Base-by-base conservation (phyloP, 441 rosid species). In the Adansonia gregorii region DNA sequence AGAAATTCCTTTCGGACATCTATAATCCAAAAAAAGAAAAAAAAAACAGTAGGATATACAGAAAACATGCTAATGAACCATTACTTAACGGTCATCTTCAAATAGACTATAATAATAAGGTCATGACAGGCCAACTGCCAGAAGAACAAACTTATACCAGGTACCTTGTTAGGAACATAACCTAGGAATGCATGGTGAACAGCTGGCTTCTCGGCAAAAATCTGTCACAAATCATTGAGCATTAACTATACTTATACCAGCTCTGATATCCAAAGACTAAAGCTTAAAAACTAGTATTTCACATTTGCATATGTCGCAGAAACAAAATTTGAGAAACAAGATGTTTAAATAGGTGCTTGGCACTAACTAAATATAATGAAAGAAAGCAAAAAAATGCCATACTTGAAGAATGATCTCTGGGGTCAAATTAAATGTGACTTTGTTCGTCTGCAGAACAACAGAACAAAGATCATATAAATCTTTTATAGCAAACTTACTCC, bases 181-280 rank as follows among this genome's bases (percentile, higher is more conserved):
- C 74, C 88, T 79, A 95, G 75, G 83, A 88, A 95, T 76, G 97
- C 98, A 79, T 78, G 90, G 78, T 90, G 95, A 78, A 95, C 98
- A 67, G 95, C 96, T 54, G 99, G 99, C 81, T 92, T 95, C 91
- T 93, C 97, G 74, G 98, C 92, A 91, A 95, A 95, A 83, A 95
- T 94, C 99, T 95, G 87, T n/a, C 60, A 59, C 17, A 17, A 64
- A 51, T 65, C 52, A 75, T 31, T 43, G 56, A 74, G 43, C 70
- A 74, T 61, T 4, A n/a, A n/a, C 24, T 48, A 14, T 24, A 22
- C 4, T 55, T 58, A 48, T 20, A 17, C 14, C 65, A 54, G 19
- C 22, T 54, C 73, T 22, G 67, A 39, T 2, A 67, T 65, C 20
- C 27, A 66, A 76, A 4, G 65, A 51, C 73, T 56, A 72, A 52